A percentile compares a stretch with the other conserved stretches of the same genome.
Conservation (phyloP, 495 filamentous ascomycete species). For the Podospora australis region DNA sequence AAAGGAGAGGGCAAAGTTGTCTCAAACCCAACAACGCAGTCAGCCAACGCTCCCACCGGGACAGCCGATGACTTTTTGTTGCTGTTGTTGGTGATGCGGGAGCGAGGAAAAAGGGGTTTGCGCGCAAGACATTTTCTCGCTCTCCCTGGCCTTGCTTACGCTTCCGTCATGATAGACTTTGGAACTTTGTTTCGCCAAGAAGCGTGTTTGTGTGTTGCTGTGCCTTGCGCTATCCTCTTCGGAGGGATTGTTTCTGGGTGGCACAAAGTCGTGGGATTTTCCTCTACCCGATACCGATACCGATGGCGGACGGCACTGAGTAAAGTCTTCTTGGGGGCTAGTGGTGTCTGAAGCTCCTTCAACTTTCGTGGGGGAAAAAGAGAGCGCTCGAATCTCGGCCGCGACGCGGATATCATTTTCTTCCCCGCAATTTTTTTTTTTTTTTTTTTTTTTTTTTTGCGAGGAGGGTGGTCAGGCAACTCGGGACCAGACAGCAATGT, state of each 20-base stretch:
- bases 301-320: neutral
- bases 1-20: neutral
- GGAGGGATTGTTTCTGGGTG: neutral
- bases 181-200: neutral
- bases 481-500: no score
- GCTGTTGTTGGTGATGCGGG: neutral
- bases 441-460: no score
- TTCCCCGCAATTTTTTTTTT: no score
- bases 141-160: neutral
- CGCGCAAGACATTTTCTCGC: no score
- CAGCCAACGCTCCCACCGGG: neutral
- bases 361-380: neutral
- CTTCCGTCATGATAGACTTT: neutral
- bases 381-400: no score
- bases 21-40: neutral
- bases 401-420: no score
- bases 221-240: neutral
- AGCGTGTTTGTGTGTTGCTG: neutral
- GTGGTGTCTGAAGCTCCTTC: neutral
- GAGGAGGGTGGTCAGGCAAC: no score
- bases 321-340: neutral
- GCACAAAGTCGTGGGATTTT: neutral
- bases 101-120: no score
- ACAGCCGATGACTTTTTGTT: neutral
- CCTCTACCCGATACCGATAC: neutral